Evolutionary conservation across 2,329 filamentous ascomycete species (phyloP).

Genomic region (Cercospora sp.): DNA sequence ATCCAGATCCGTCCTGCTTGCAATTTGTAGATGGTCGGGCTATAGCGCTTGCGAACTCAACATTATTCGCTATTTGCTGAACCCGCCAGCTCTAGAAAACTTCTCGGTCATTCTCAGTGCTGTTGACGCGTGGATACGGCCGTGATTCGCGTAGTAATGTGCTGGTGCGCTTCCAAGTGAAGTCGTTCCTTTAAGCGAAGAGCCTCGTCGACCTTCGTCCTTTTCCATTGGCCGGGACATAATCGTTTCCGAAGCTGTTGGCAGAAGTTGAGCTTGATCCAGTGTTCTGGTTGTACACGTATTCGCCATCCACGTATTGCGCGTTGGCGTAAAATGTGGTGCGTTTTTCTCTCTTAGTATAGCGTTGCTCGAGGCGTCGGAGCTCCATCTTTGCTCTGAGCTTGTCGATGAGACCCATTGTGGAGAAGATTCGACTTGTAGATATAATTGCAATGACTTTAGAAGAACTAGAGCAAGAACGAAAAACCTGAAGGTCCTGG

Average conservation of each 20-base stretch:
- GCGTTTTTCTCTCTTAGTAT: conserved; percentile 86
- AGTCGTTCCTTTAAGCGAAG: neutral
- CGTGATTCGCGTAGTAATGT: neutral
- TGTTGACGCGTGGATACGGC: neutral
- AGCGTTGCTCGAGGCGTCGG: conserved; percentile 91
- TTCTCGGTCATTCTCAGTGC: neutral
- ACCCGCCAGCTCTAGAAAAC: neutral
- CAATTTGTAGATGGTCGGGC: neutral
- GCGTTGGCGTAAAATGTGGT: conserved; percentile 87
- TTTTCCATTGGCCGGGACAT: conserved; percentile 5
- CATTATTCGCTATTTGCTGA: neutral
- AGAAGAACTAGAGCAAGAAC: neutral
- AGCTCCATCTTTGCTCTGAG: conserved; percentile 82
- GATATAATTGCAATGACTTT: neutral
- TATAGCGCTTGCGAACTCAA: neutral
- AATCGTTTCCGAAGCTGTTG: conserved; percentile 24
- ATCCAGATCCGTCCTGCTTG: neutral
- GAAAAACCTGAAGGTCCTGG: neutral
- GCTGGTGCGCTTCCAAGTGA: neutral
- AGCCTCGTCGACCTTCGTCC: neutral
- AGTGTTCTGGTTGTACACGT: conserved; percentile 63
- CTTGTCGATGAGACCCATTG: conserved; percentile 70
- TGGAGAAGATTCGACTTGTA: conserved; percentile 7
- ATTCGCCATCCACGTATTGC: conserved; percentile 92
- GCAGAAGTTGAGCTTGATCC: conserved; percentile 25